These are phyloP conservation scores for Ophiocordyceps camponoti-saundersi DNA, from an alignment of 2,329 filamentous ascomycete species.

Conservation along the genomic window DNA sequence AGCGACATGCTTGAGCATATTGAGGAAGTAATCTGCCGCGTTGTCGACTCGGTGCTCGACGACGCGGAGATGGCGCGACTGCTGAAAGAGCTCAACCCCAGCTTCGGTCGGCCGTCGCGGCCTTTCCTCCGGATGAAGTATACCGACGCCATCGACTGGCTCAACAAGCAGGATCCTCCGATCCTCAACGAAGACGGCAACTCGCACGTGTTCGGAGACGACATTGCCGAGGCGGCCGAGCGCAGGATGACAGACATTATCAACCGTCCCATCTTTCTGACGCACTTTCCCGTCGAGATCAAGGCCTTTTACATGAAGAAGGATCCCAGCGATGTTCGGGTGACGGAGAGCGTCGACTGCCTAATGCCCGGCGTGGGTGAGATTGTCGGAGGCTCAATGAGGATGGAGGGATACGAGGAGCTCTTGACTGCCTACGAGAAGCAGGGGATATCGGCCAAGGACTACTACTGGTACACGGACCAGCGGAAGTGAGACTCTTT, in stretches of 20 bases:
- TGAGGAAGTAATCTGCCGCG: constrained; percentile 72
- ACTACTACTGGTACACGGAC: constrained; percentile 98
- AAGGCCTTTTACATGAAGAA: constrained; percentile 99
- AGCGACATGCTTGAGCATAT: constrained; percentile 75
- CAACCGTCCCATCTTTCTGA: constrained; percentile 88
- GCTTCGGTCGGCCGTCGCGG: constrained; percentile 62
- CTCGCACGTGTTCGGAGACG: constrained; percentile 82
- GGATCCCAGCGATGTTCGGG: constrained; percentile 58
- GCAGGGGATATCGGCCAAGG: constrained; percentile 66
- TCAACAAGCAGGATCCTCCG: constrained; percentile 53
- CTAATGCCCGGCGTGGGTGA: constrained; percentile 88
- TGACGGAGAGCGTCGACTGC: constrained; percentile 83
- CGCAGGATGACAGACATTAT: constrained; percentile 94
- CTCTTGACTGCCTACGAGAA: constrained; percentile 75
- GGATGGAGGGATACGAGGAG: constrained; percentile 83
- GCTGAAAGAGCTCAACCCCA: constrained; percentile 79
- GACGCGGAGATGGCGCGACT: constrained; percentile 56
- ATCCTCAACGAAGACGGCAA: constrained; percentile 89
- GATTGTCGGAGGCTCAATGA: constrained; percentile 93
- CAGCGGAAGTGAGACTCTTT: constrained; percentile 58
- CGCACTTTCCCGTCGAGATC: constrained; percentile 92
- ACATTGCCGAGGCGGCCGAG: constrained; percentile 96
- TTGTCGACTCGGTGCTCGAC: constrained; percentile 60
- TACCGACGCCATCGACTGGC: constrained; percentile 84
- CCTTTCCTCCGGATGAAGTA: constrained; percentile 96